Evolutionary conservation across 1,284 basidiomycete species (phyloP).

Genomic region (Cryptococcus sp.): DNA sequence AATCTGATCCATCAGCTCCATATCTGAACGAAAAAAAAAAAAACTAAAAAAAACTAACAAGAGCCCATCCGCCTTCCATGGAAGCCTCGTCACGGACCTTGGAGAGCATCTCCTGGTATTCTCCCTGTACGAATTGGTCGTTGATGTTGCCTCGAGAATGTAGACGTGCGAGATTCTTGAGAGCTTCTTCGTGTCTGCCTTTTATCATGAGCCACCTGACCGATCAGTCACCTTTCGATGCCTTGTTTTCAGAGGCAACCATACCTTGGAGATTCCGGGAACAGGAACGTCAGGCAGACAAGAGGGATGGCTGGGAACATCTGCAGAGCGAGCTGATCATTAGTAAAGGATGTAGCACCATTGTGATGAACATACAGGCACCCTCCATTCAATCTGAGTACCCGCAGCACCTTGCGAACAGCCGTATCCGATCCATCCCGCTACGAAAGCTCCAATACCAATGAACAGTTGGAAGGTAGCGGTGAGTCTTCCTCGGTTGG

Average conservation of each 20-base stretch:
- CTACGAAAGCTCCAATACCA: constrained; percentile 51
- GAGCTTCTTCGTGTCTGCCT: constrained; percentile 55
- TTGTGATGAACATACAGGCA: constrained; percentile 50
- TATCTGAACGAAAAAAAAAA: background rate
- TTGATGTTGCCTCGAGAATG: constrained; percentile 53
- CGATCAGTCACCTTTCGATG: constrained; percentile 46
- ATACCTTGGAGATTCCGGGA: constrained; percentile 56
- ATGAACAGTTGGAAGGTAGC: constrained; percentile 60
- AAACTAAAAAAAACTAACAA: constrained; percentile 14
- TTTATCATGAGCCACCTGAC: constrained; percentile 59
- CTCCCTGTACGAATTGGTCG: constrained; percentile 47
- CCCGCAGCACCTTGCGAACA: constrained; percentile 38
- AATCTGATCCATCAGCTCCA: constrained; percentile 45
- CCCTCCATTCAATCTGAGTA: constrained; percentile 52
- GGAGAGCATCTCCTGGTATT: constrained; percentile 46
- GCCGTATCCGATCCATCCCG: constrained; percentile 49
- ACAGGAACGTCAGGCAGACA: constrained; percentile 55
- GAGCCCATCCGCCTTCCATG: constrained; percentile 26
- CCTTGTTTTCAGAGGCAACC: constrained; percentile 48
- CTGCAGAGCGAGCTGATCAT: constrained; percentile 38
- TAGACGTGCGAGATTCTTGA: constrained; percentile 57
- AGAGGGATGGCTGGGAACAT: constrained; percentile 55
- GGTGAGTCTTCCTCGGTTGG: constrained; percentile 59
- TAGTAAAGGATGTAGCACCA: background rate
- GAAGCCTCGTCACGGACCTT: constrained; percentile 46